These are phyloP conservation scores for Torrubiellomyces zombiae DNA, from an alignment of 2,329 filamentous ascomycete genomes.

Conservation along the genomic window DNA sequence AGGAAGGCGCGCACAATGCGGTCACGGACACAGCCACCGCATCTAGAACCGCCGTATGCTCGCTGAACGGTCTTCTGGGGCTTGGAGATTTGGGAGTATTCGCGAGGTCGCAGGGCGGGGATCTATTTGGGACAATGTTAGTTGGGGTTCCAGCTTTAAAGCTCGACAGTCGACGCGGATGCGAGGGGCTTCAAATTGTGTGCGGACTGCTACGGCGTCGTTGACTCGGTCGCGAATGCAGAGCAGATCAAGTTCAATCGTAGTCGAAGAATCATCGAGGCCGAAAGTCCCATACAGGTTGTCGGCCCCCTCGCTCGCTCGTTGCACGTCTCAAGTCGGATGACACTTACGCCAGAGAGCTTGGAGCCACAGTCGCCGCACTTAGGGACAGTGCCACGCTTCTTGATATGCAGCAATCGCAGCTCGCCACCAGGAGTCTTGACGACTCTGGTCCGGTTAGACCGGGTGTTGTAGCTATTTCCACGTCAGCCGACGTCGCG, in stretches of 20 bases:
- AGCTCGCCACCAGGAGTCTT: constrained; percentile 95
- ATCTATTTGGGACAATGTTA: constrained; percentile 35
- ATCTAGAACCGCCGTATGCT: constrained; percentile 96
- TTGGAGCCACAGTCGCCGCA: constrained; percentile 98
- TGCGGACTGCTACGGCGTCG: too few species aligned
- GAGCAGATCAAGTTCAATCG: too few species aligned
- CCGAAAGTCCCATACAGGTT: too few species aligned
- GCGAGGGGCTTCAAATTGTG: too few species aligned
- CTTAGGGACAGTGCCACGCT: constrained; percentile 95
- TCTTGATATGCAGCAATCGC: constrained; percentile 98
- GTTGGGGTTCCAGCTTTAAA: constrained; percentile 3
- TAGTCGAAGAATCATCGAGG: too few species aligned
- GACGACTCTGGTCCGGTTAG: constrained; percentile 89
- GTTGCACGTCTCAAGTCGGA: too few species aligned
- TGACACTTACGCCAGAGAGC: constrained; percentile 88
- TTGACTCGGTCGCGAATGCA: too few species aligned
- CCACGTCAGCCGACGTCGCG: constrained; percentile 10
- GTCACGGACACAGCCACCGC: constrained; percentile 96
- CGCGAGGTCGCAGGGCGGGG: constrained; percentile 91
- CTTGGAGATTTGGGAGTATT: constrained; percentile 93
- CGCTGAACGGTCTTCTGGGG: constrained; percentile 99
- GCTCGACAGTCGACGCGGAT: too few species aligned
- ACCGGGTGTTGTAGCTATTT: constrained; percentile 86
- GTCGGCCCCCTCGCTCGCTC: too few species aligned
- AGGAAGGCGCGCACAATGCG: constrained; percentile 95